Evolutionary conservation across 441 rosid species (phyloP).

Genomic region (Gossypium davidsonii): DNA sequence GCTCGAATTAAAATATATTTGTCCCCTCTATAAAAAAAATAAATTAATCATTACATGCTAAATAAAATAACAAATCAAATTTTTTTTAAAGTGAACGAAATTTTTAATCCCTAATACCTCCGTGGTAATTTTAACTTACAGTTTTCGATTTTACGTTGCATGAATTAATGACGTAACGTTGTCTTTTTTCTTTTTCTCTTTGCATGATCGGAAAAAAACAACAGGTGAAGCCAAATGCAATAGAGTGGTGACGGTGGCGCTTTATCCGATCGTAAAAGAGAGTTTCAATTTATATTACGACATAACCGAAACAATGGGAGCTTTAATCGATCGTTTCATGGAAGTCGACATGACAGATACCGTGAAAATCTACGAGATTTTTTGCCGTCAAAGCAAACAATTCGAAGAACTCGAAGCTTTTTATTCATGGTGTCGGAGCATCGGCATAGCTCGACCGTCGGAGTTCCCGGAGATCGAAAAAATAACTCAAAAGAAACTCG

Average conservation of each 20-base stretch:
- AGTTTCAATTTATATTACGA: slow-evolving; percentile 73
- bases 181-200: neutral
- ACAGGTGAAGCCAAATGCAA: slow-evolving; percentile 60
- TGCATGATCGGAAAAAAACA: neutral
- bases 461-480: slow-evolving; percentile 80
- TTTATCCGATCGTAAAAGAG: slow-evolving; percentile 64
- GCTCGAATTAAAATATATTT: no score
- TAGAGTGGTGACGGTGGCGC: slow-evolving; percentile 72
- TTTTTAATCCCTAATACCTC: no score
- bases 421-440: slow-evolving; percentile 61
- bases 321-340: slow-evolving; percentile 74
- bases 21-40: rapidly evolving
- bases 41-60: no score
- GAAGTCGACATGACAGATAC: slow-evolving; percentile 61
- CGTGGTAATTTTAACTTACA: no score
- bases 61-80: no score
- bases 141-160: no score
- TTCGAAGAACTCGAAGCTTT: slow-evolving; percentile 65
- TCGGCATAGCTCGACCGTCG: slow-evolving; percentile 63
- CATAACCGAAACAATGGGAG: slow-evolving; percentile 51
- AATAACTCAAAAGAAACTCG: slow-evolving; percentile 69
- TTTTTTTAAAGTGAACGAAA: no score
- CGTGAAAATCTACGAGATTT: slow-evolving; percentile 61
- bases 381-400: slow-evolving; percentile 57
- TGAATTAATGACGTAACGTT: no score